A percentile compares a stretch with the other conserved stretches of the same genome.
Evolutionary conservation across 1,284 basidiomycete species (phyloP).

Genomic region (Trametes pubescens): DNA sequence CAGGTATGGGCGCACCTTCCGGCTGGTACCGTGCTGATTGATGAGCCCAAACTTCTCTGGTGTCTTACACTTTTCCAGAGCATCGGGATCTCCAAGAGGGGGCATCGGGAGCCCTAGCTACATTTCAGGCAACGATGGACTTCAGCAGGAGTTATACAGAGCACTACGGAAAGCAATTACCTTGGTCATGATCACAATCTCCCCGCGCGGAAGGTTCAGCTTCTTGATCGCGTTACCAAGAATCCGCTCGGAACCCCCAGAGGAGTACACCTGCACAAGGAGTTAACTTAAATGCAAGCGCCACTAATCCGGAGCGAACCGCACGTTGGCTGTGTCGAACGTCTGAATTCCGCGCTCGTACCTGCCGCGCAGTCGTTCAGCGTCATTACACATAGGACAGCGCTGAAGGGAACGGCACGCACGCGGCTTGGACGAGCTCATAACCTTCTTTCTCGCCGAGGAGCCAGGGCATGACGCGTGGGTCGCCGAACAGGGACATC

Average conservation of each 20-base stretch:
- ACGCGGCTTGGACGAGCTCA: conserved; percentile 49
- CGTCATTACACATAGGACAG: no score
- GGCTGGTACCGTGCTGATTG: conserved; percentile 46
- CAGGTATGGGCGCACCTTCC: conserved; percentile 29
- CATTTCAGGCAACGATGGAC: conserved; percentile 36
- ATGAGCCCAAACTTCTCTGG: conserved; percentile 37
- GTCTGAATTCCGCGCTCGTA: conserved; percentile 39
- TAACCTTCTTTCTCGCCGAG: conserved; percentile 50
- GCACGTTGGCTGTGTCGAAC: conserved; percentile 24
- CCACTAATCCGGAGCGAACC: background rate
- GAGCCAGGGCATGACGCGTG: conserved; percentile 49
- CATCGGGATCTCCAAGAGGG: background rate
- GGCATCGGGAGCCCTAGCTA: conserved; percentile 39
- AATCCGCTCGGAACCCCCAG: conserved; percentile 60
- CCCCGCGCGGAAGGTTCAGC: conserved; percentile 59
- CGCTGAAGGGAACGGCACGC: conserved; percentile 17
- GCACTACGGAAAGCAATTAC: conserved; percentile 31
- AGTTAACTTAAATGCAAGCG: background rate
- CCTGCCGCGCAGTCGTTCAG: conserved; percentile 5
- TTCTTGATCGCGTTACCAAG: conserved; percentile 68
- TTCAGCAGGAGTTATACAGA: no score
- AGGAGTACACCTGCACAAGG: conserved; percentile 40
- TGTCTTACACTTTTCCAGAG: conserved; percentile 2
- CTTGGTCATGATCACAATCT: conserved; percentile 68
- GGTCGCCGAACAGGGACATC: conserved; percentile 49